A percentile compares a stretch with the other conserved stretches of the same genome.
Evolutionary conservation across 78 protist genomes (phyloP).

Genomic region (Ministeria vibrans): DNA sequence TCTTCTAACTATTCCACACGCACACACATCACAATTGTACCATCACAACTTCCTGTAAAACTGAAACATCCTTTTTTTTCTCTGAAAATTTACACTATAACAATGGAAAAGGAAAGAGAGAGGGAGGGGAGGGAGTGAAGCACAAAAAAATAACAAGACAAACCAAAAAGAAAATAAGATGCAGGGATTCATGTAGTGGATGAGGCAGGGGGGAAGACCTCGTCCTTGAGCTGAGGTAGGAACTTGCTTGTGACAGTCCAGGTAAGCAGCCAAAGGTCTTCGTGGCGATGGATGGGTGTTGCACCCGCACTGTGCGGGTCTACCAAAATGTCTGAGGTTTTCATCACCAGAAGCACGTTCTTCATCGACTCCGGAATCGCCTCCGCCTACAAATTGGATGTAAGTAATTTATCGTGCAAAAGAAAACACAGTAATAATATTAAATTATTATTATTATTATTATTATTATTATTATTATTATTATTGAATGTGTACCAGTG

Average conservation of each 20-base stretch:
- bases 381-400: slow-evolving; percentile 11
- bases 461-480: not conserved
- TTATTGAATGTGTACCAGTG: not conserved
- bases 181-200: not conserved
- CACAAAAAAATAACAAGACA: not conserved
- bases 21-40: too few species aligned
- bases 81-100: too few species aligned
- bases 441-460: not conserved
- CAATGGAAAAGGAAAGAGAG: not conserved
- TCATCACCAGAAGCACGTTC: slow-evolving; percentile 57
- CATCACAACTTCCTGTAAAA: too few species aligned
- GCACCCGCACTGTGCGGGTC: not conserved
- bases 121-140: not conserved
- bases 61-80: too few species aligned
- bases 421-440: not conserved
- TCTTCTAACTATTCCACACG: too few species aligned
- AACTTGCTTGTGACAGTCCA: not conserved
- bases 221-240: not conserved
- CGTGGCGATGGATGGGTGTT: not conserved
- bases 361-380: slow-evolving; percentile 53
- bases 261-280: not conserved
- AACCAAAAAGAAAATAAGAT: not conserved
- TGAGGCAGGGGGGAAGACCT: not conserved
- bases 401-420: not conserved
- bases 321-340: slow-evolving; percentile 7